Base-by-base conservation (phyloP, 2,329 filamentous ascomycete species). In the Talaromyces sp. region DNA sequence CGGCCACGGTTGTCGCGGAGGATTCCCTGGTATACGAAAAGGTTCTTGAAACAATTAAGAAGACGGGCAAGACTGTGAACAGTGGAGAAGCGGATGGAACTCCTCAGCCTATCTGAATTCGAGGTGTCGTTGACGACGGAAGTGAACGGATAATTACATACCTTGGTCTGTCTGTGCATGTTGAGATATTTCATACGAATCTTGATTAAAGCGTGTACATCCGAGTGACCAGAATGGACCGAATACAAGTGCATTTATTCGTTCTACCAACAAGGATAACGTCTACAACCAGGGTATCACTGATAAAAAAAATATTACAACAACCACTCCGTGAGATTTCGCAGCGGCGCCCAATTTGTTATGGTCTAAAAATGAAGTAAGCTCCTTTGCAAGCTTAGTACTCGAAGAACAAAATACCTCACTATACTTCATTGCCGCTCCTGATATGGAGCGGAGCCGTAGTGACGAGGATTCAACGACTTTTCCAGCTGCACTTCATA, bases 21-120 rank as follows among this genome's bases (percentile, higher is more conserved):
- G 82, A 86, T 3, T 81, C 79, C 61, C 83, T 96, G 66, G 82
- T 85, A 63, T 96, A 93, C 81, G 86, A 91, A 68, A 91, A 86
- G 56, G 91, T 96, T 64, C 86, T 96, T 65, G 83, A 85, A 74
- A 96, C 91, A 76, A 96, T 97, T 77, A 88, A 89, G 84, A 96
- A 96, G 87, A 96, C 93, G 12, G 93, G 93, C 72, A 97, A 97
- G 86, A 89, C 89, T 73, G 88, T 97, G 75, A 96, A 90, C 78
- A 87, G 83, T 31, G 80, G 77, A 28, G 76, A 80, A 70, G 78
- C 75, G 1, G 78, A 81, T 71, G 80, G 79, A 0, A 67, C 73
- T 58, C 62, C 67, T 16, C 75, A 70, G 73, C 64, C 63, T 57
- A 73, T 81, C 64, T 79, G 66, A 71, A 71, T 18, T 7, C 9